These are phyloP conservation scores for Xylaria sp. DNA, from an alignment of 2,329 filamentous ascomycete species.

Conservation along the genomic window DNA sequence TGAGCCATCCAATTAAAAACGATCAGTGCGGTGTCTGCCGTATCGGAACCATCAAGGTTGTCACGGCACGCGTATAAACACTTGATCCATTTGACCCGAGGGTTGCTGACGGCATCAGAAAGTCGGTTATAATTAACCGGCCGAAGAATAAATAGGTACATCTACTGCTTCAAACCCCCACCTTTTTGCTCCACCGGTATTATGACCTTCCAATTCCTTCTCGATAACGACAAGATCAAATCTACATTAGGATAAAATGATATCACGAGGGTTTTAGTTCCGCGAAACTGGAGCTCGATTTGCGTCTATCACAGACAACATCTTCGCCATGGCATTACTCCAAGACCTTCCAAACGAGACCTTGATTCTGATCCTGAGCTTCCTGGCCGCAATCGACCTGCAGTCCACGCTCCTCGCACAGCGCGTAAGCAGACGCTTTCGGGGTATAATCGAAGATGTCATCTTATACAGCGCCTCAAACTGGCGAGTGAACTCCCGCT, in stretches of 20 bases:
- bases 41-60: neutral
- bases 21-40: neutral
- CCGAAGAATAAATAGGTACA: neutral
- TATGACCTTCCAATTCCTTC: neutral
- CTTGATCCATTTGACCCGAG: neutral
- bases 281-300: neutral
- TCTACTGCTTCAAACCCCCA: neutral
- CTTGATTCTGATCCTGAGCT: constrained; percentile 28
- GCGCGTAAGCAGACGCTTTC: constrained; percentile 25
- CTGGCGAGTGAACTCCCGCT: neutral
- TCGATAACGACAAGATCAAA: neutral
- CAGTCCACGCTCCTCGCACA: constrained; percentile 32
- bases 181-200: constrained; percentile 11
- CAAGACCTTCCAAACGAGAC: constrained; percentile 31
- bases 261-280: neutral
- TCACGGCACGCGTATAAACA: neutral
- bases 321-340: constrained; percentile 28
- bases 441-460: constrained; percentile 21
- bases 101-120: constrained; percentile 6
- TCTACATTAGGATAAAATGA: neutral
- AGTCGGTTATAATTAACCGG: constrained; percentile 14
- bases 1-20: neutral
- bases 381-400: constrained; percentile 29
- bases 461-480: neutral
- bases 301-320: neutral